A percentile compares a stretch with the other conserved stretches of the same genome.
Evolutionary conservation across 768 basidiomycete genomes (phyloP).

Genomic region (Leccinum rimulosum): DNA sequence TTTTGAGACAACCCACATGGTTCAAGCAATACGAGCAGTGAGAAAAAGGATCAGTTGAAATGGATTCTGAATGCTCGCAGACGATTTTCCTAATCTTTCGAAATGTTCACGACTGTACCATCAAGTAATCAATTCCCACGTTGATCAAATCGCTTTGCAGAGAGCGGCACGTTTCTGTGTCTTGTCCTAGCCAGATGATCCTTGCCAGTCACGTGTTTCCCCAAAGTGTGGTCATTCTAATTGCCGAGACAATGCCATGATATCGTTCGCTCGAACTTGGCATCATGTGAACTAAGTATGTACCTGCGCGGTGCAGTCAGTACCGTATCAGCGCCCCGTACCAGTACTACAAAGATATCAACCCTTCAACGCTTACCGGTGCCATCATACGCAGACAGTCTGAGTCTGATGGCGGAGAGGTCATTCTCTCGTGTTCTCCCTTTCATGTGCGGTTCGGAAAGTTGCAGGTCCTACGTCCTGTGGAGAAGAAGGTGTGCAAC

Average conservation of each 20-base stretch:
- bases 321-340: conserved; percentile 83
- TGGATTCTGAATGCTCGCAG: too few species aligned
- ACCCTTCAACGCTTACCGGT: conserved; percentile 94
- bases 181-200: not conserved
- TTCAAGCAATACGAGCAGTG: too few species aligned
- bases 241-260: not conserved
- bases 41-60: too few species aligned
- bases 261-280: not conserved
- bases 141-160: too few species aligned
- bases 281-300: too few species aligned
- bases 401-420: conserved; percentile 56
- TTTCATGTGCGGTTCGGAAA: conserved; percentile 99
- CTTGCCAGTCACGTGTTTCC: conserved; percentile 23
- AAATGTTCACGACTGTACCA: too few species aligned
- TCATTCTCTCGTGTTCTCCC: conserved; percentile 84
- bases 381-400: conserved; percentile 85
- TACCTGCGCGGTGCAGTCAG: conserved; percentile 80
- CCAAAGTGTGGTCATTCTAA: conserved; percentile 6
- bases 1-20: too few species aligned
- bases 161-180: too few species aligned
- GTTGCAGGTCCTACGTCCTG: conserved; percentile 90
- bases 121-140: too few species aligned
- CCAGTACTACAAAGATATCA: conserved; percentile 91
- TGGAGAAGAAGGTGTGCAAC: conserved; percentile 79
- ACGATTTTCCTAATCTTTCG: too few species aligned